Percentiles rank a stretch among this genome's conserved stretches.
These are phyloP conservation scores for Xylariaceae sp. DNA, from an alignment of 2,329 filamentous ascomycete genomes.

Conservation along the genomic window DNA sequence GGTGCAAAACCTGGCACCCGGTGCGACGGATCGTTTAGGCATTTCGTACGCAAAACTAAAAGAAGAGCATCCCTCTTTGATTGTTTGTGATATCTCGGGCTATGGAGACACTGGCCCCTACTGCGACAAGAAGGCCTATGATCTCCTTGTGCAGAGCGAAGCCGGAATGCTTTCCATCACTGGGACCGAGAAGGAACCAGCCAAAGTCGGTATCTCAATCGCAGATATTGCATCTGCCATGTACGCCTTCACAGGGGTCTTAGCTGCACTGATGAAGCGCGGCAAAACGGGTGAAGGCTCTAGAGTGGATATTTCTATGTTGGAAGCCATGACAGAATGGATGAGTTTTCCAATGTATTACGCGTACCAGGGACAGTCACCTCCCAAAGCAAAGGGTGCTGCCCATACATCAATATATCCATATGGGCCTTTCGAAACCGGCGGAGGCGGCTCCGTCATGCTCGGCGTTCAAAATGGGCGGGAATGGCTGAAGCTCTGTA, in stretches of 20 bases:
- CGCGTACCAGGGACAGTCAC: slow-evolving; percentile 41
- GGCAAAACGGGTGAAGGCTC: slow-evolving; percentile 46
- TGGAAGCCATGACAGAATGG: slow-evolving; percentile 57
- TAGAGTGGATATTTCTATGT: slow-evolving; percentile 53
- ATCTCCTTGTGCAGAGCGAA: slow-evolving; percentile 52
- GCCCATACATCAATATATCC: slow-evolving; percentile 54
- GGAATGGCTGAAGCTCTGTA: slow-evolving; percentile 50
- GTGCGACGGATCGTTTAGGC: slow-evolving; percentile 45
- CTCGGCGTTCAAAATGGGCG: slow-evolving; percentile 55
- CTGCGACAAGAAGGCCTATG: slow-evolving; percentile 52
- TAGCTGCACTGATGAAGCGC: slow-evolving; percentile 47
- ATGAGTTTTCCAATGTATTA: slow-evolving; percentile 56
- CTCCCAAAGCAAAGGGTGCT: slow-evolving; percentile 45
- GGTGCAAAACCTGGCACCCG: slow-evolving; percentile 51
- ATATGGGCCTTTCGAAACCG: slow-evolving; percentile 51
- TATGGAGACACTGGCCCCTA: slow-evolving; percentile 51
- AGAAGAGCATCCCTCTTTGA: slow-evolving; percentile 40
- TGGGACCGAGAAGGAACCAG: slow-evolving; percentile 41
- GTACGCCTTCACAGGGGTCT: slow-evolving; percentile 49
- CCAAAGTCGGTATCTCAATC: slow-evolving; percentile 52
- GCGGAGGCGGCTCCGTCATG: slow-evolving; percentile 48
- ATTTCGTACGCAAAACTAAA: slow-evolving; percentile 44
- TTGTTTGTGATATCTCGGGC: slow-evolving; percentile 53
- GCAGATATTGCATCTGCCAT: slow-evolving; percentile 52
- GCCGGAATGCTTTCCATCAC: slow-evolving; percentile 50